Evolutionary conservation across 1,284 basidiomycete genomes (phyloP).

Genomic region (Pholiota adiposa): DNA sequence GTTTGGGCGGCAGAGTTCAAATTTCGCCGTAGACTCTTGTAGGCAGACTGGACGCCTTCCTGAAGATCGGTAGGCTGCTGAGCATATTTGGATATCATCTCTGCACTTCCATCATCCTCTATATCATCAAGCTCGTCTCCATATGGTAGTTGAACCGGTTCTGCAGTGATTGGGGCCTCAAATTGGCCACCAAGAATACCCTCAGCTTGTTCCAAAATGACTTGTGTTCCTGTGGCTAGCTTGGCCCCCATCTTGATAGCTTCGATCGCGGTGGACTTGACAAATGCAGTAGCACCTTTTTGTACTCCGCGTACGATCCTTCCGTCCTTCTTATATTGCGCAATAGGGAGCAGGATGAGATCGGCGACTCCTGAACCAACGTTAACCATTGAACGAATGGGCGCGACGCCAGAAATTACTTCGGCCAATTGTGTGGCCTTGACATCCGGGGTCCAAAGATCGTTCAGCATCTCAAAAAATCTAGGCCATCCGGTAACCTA

Average conservation of each 20-base stretch:
- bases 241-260: slow-evolving; percentile 94
- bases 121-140: slow-evolving; percentile 40
- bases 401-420: slow-evolving; percentile 95
- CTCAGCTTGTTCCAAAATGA: slow-evolving; percentile 95
- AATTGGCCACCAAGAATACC: slow-evolving; percentile 86
- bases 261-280: slow-evolving; percentile 93
- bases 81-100: slow-evolving; percentile 86
- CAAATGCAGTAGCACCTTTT: slow-evolving; percentile 90
- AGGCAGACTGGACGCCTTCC: slow-evolving; percentile 91
- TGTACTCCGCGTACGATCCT: slow-evolving; percentile 93
- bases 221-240: slow-evolving; percentile 95
- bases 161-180: slow-evolving; percentile 64
- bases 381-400: slow-evolving; percentile 94
- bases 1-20: slow-evolving; percentile 95
- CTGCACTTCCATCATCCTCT: slow-evolving; percentile 51
- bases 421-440: slow-evolving; percentile 98
- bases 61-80: slow-evolving; percentile 84
- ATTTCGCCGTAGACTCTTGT: slow-evolving; percentile 83
- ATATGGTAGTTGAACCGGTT: slow-evolving; percentile 57
- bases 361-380: slow-evolving; percentile 97
- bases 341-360: slow-evolving; percentile 92
- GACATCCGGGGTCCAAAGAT: slow-evolving; percentile 99
- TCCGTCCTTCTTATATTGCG: slow-evolving; percentile 97
- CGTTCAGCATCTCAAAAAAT: slow-evolving; percentile 90
- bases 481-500: slow-evolving; percentile 90